Percentiles rank a stretch among this genome's conserved stretches.
Conservation (phyloP, 257 asterid species). For the Cordia subcordata region DNA sequence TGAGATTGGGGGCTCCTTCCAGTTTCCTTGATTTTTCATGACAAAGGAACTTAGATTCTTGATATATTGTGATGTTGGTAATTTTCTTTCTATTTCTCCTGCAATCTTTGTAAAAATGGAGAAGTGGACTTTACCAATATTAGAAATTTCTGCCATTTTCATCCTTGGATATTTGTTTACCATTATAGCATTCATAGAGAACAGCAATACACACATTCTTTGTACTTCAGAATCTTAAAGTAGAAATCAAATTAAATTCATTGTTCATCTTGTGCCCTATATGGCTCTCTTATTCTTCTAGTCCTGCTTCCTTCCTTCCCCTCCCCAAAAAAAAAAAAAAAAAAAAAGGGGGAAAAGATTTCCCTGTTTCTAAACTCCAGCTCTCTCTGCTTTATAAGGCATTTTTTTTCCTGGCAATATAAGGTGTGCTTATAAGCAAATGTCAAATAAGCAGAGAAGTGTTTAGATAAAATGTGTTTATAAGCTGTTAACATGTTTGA, state of each 20-base stretch:
- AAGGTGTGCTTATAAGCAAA: no score
- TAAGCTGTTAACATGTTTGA: no score
- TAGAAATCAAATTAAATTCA: constrained; percentile 6
- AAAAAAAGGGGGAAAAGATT: no score
- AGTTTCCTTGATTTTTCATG: constrained; percentile 55
- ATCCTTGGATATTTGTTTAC: constrained; percentile 6
- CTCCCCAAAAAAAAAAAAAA: no score
- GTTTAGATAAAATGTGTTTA: no score
- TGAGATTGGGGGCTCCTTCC: constrained; percentile 79
- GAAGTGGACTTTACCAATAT: background rate
- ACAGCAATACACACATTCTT: constrained; percentile 8
- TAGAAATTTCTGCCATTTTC: background rate
- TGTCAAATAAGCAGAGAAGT: no score
- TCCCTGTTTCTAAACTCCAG: no score
- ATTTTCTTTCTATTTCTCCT: constrained; percentile 6
- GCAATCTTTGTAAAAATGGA: background rate
- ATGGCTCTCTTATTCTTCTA: background rate
- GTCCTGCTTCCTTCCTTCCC: no score
- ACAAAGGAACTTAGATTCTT: background rate
- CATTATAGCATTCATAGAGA: background rate
- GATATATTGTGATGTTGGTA: background rate
- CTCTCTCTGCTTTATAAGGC: no score
- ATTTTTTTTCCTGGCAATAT: no score
- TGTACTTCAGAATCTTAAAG: constrained; percentile 9
- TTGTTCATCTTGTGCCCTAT: background rate